phyloP scores from a whole-genome alignment of 2,329 filamentous ascomycete genomes.

The Trichoderma simmonsii region DNA sequence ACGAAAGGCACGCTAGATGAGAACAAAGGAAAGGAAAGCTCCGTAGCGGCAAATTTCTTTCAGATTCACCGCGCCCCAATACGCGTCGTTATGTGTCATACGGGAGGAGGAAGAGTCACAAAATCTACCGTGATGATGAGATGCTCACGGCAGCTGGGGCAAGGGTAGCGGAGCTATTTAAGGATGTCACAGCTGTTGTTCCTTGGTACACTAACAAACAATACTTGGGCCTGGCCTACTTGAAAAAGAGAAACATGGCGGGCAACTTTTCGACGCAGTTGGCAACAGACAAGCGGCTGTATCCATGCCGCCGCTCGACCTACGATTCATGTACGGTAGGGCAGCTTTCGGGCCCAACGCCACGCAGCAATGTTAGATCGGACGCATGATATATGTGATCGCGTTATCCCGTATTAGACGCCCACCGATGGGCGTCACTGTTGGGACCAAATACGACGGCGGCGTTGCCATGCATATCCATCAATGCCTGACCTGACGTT shows the following conservation, averaged over 20 bases:
- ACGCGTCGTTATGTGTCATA: not conserved
- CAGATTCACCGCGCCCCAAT: not conserved
- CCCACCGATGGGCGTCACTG: not conserved
- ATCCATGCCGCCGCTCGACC: not conserved
- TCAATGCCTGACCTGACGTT: not conserved
- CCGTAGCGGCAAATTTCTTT: not conserved
- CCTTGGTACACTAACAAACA: not conserved
- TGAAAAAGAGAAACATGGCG: not conserved
- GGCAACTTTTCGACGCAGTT: not conserved
- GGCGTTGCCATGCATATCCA: not conserved
- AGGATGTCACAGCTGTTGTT: not conserved
- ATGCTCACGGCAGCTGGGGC: not conserved
- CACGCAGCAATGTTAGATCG: not conserved
- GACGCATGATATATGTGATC: not conserved
- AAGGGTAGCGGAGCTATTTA: not conserved
- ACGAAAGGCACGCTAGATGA: not conserved
- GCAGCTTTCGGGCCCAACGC: not conserved
- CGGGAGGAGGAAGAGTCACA: not conserved
- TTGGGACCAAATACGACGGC: not conserved
- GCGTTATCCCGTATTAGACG: not conserved
- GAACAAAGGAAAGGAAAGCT: not conserved
- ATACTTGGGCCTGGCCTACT: not conserved
- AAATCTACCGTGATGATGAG: not conserved
- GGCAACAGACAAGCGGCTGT: not conserved
- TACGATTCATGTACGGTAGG: not conserved